These are phyloP conservation scores for Chlorella sp. DNA, from an alignment of 139 green algal species.

Conservation along the genomic window DNA sequence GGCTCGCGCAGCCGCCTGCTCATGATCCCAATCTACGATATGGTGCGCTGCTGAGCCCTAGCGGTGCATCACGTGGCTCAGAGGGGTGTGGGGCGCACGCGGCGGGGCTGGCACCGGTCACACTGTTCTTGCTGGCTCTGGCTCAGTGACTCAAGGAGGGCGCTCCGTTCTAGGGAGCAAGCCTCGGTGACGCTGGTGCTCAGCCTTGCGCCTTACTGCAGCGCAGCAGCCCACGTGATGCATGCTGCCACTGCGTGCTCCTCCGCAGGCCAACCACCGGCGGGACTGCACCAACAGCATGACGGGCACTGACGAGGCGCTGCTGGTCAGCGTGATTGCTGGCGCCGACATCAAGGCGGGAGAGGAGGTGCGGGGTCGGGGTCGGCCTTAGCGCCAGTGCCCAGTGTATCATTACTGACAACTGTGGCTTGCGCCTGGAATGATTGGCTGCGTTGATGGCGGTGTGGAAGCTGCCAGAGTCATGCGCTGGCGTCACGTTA, in stretches of 20 bases:
- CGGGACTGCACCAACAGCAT: background rate
- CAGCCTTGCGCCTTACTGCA: no score
- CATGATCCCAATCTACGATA: conserved; percentile 4
- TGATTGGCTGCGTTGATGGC: background rate
- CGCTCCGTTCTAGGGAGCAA: no score
- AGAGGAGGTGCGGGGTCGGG: conserved; percentile 8
- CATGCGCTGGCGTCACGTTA: no score
- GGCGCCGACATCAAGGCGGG: background rate
- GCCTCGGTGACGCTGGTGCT: no score
- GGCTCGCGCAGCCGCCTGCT: background rate
- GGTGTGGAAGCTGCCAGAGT: no score
- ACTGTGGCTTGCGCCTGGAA: background rate
- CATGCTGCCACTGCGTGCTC: background rate
- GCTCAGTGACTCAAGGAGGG: no score
- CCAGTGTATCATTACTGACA: no score
- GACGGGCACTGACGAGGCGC: background rate
- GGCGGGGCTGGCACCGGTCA: no score
- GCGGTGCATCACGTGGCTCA: background rate
- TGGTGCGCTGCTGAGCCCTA: background rate
- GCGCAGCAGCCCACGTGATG: background rate
- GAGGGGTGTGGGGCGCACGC: no score
- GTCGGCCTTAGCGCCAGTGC: no score
- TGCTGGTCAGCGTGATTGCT: background rate
- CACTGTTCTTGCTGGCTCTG: no score
- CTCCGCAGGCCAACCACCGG: background rate